Evolutionary conservation across 2,329 filamentous ascomycete genomes (phyloP).

Genomic region (Podosphaera aphanis): DNA sequence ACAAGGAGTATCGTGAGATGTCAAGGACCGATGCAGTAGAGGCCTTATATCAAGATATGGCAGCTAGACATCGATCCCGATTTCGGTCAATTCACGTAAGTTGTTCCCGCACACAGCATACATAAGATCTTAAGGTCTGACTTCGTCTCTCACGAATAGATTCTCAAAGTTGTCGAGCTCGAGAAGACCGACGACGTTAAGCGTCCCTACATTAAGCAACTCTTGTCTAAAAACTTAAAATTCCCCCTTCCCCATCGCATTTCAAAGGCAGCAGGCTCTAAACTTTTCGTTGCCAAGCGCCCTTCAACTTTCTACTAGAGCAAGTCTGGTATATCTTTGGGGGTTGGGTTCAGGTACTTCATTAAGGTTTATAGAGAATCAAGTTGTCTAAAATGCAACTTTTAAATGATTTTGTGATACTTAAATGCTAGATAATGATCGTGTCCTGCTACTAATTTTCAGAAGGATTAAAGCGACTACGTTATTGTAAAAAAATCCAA

Average conservation of each 20-base stretch:
- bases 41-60: slow-evolving; percentile 98
- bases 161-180: slow-evolving; percentile 2
- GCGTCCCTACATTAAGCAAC: slow-evolving; percentile 98
- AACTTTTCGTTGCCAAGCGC: slow-evolving; percentile 80
- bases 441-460: too few species aligned
- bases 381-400: too few species aligned
- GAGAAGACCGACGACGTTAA: slow-evolving; percentile 57
- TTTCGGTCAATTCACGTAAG: slow-evolving; percentile 97
- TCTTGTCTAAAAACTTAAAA: slow-evolving; percentile 79
- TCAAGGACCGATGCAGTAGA: slow-evolving; percentile 87
- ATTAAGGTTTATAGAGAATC: too few species aligned
- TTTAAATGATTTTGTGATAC: too few species aligned
- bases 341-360: too few species aligned
- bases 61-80: slow-evolving; percentile 88
- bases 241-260: slow-evolving; percentile 98
- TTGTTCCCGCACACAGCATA: too few species aligned
- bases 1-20: slow-evolving; percentile 99
- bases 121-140: too few species aligned
- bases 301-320: slow-evolving; percentile 82
- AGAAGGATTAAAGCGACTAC: too few species aligned
- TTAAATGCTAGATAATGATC: too few species aligned
- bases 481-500: too few species aligned
- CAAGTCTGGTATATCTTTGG: too few species aligned
- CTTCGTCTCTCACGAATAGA: slow-evolving; percentile 6
- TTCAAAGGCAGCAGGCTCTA: slow-evolving; percentile 60